Conservation (phyloP, 306 rosid species). For the Medicago lupulina region DNA sequence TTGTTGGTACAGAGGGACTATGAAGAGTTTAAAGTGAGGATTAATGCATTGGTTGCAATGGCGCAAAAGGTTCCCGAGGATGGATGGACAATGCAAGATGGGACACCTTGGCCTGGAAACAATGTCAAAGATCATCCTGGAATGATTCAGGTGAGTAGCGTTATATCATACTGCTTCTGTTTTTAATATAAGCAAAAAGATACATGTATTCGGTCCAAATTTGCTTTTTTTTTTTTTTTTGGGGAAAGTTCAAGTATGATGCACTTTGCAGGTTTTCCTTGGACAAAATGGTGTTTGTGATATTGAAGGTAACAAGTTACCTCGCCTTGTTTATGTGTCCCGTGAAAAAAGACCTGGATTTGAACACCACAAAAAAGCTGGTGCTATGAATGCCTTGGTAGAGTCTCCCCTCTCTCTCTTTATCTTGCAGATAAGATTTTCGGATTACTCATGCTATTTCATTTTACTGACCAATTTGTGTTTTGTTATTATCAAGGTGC, state of each 20-base stretch:
- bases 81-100: slow-evolving; percentile 99
- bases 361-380: slow-evolving; percentile 94
- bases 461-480: no score
- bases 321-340: slow-evolving; percentile 85
- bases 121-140: slow-evolving; percentile 94
- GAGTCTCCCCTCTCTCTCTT: neutral
- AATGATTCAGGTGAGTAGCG: slow-evolving; percentile 74
- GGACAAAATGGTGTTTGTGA: slow-evolving; percentile 90
- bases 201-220: no score
- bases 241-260: no score
- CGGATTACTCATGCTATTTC: no score
- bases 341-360: slow-evolving; percentile 97
- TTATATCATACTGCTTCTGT: no score
- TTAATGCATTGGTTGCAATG: slow-evolving; percentile 80
- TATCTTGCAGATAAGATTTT: no score
- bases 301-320: slow-evolving; percentile 81
- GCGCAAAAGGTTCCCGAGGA: slow-evolving; percentile 94
- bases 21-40: slow-evolving; percentile 89
- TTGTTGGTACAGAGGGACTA: slow-evolving; percentile 74
- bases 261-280: slow-evolving; percentile 74
- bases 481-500: slow-evolving; percentile 47
- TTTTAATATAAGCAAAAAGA: no score
- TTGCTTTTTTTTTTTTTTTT: no score
- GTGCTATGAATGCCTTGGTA: slow-evolving; percentile 95
- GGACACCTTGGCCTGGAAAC: slow-evolving; percentile 98